Evolutionary conservation across 257 asterid genomes (phyloP).

Genomic region (Mentha longifolia): DNA sequence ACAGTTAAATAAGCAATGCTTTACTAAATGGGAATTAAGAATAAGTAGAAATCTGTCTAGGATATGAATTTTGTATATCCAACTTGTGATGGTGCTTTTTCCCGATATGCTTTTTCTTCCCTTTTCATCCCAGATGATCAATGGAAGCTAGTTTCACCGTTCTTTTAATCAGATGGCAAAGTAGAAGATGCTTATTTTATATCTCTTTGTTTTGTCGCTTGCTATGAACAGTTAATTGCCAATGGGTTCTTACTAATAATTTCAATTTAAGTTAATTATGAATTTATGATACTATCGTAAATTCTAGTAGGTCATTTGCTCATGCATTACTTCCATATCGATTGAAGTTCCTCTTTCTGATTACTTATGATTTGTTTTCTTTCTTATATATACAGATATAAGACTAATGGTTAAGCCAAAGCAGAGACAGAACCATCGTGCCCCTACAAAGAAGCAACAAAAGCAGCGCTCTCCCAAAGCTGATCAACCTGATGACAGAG

Average conservation of each 20-base stretch:
- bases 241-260: background rate
- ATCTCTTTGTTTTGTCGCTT: too few relatives aligned
- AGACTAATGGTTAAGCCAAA: conserved; percentile 35
- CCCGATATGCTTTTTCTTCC: background rate
- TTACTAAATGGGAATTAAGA: conserved; percentile 8
- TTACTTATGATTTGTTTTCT: too few relatives aligned
- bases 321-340: too few relatives aligned
- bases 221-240: background rate
- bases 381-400: too few relatives aligned
- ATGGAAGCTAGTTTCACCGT: background rate
- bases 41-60: background rate
- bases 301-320: background rate
- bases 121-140: conserved; percentile 9
- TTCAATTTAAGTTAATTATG: background rate
- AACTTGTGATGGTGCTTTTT: background rate
- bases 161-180: background rate
- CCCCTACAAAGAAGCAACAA: conserved; percentile 48
- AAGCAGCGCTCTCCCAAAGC: conserved; percentile 33
- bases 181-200: background rate
- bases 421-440: conserved; percentile 38
- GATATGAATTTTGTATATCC: background rate
- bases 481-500: conserved; percentile 45
- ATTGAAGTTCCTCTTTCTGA: too few relatives aligned
- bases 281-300: background rate
- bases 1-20: background rate